Conservation (phyloP, 805 yeast species). For the Clavispora fructus region DNA sequence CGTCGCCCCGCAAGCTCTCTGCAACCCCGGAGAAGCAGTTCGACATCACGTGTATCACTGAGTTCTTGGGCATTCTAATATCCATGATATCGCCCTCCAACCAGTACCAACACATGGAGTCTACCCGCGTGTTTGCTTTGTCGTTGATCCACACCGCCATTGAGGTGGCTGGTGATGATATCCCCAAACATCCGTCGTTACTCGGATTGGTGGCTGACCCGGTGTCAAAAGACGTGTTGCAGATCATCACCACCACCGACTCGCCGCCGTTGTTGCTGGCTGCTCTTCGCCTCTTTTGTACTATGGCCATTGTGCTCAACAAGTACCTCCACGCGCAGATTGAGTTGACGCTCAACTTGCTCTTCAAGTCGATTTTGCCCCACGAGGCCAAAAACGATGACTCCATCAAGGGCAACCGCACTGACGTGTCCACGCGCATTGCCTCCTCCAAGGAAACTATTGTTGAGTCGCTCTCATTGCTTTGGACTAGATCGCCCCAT, state of each 20-base stretch:
- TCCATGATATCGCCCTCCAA: slow-evolving; percentile 79
- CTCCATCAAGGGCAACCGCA: slow-evolving; percentile 15
- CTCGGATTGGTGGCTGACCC: slow-evolving; percentile 69
- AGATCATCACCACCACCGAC: slow-evolving; percentile 68
- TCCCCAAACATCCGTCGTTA: slow-evolving; percentile 57
- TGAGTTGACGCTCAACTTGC: slow-evolving; percentile 62
- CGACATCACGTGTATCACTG: slow-evolving; percentile 72
- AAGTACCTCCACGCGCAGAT: slow-evolving; percentile 69
- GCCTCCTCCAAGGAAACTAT: slow-evolving; percentile 67
- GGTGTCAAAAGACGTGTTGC: slow-evolving; percentile 80
- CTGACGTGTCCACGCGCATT: slow-evolving; percentile 20
- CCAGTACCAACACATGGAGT: slow-evolving; percentile 79
- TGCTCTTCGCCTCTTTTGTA: slow-evolving; percentile 69
- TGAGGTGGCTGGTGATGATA: slow-evolving; percentile 69
- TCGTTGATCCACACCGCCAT: slow-evolving; percentile 70
- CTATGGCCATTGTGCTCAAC: slow-evolving; percentile 65
- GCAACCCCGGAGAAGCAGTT: slow-evolving; percentile 40
- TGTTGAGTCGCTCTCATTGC: slow-evolving; percentile 74
- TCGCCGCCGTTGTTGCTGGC: slow-evolving; percentile 68
- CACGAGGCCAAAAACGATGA: slow-evolving; percentile 11
- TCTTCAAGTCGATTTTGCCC: slow-evolving; percentile 55
- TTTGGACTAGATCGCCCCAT: slow-evolving; percentile 76
- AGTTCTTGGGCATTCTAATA: slow-evolving; percentile 67
- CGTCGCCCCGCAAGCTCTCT: not conserved
- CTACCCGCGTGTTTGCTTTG: slow-evolving; percentile 79